Evolutionary conservation across 2,329 filamentous ascomycete species (phyloP), one percentile per base, ranked within the genome.

Genomic region (Colletotrichum sp.): DNA sequence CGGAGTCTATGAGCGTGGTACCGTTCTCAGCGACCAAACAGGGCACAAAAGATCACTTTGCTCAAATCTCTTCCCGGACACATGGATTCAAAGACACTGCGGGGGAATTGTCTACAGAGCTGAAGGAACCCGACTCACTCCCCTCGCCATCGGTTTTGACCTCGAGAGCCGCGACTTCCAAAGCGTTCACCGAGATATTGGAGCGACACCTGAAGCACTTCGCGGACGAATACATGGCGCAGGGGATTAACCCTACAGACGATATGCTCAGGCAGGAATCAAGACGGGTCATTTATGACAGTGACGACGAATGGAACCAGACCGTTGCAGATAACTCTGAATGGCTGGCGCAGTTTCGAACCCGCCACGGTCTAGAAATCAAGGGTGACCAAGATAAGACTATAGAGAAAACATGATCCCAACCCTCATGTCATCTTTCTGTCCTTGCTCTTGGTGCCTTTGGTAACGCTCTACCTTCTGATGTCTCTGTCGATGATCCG

Each of bases 21-120:
- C 82, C 82, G 0, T 83, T 83, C 32, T 82, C 81, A 0, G 81
- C 79, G 3, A 82, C 79, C 2, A 75, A 79, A 28, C 73, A 77
- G 0, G 74, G 64, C 2, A 78, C 79, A 0, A 71, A 43, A 36
- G 79, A 82, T 1, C 81, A 81, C 34, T 62, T 80, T 6, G 72
- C 66, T 0, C 80, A 81, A 48, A 52, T 66, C 18, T 64, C 4
- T 24, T 80, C 3, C 74, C 78, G 3, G 7, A 48, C 55, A 13
- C 24, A 48, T 24, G 28, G 36, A 10, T 58, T 13, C 4, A 24
- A 43, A 13, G 66, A 21, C 26, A 5, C 18, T 12, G 24, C 4
- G 9, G 34, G 0, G 28, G 10, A 14, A 12, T 5, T 10, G 3
- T 58, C 48, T 12, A 38, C 48, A 5, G 16, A 28, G 2, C 14